A percentile compares a stretch with the other conserved stretches of the same genome.
These are phyloP conservation scores for Pseudocercospora macadamiae DNA, from an alignment of 2,329 filamentous ascomycete genomes.

Conservation along the genomic window DNA sequence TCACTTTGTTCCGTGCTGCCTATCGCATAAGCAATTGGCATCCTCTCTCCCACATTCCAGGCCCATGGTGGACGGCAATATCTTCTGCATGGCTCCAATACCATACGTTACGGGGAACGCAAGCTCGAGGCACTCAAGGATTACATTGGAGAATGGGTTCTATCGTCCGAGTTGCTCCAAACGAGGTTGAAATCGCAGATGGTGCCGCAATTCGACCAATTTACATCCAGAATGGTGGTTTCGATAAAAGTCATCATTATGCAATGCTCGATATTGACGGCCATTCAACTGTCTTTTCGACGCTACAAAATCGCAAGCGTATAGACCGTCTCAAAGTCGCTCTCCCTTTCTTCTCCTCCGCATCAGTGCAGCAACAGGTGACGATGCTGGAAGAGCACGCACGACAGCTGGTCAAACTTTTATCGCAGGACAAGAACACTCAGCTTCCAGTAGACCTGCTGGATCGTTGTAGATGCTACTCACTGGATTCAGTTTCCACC, in stretches of 20 bases:
- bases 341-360: background rate
- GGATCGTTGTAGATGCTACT: background rate
- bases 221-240: constrained; percentile 6
- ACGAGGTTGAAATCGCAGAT: constrained; percentile 5
- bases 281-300: constrained; percentile 4
- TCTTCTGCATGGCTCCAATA: constrained; percentile 6
- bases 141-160: constrained; percentile 17
- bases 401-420: background rate
- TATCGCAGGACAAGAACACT: background rate
- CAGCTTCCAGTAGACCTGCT: background rate
- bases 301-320: background rate
- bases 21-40: background rate
- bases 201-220: constrained; percentile 1
- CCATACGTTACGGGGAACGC: too few species aligned
- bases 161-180: constrained; percentile 2
- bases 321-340: background rate
- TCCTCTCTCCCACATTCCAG: background rate
- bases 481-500: background rate
- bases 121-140: background rate
- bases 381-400: background rate
- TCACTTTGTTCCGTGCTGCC: background rate
- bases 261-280: background rate
- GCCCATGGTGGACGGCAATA: background rate
- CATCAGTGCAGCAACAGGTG: background rate
- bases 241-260: constrained; percentile 1